phyloP scores from a whole-genome alignment of 2,329 filamentous ascomycete genomes.

The Fusarium anthophilum region DNA sequence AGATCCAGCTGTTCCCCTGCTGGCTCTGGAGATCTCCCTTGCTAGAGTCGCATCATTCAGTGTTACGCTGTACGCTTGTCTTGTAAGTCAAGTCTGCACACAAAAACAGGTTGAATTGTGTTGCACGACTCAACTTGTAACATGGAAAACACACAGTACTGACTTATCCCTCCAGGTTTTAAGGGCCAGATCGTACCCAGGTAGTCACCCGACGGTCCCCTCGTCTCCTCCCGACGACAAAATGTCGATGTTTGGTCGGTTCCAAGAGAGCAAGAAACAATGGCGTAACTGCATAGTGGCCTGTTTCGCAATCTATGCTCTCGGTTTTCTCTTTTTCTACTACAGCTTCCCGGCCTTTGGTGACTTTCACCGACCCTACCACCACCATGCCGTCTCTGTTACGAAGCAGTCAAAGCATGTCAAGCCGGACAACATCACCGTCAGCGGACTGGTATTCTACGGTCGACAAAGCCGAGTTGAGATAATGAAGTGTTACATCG shows the following conservation, averaged over 20 bases:
- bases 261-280: constrained; percentile 2
- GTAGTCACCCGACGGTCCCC: not conserved
- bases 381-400: not conserved
- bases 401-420: not conserved
- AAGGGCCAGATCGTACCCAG: not conserved
- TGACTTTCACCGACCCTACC: not conserved
- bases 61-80: not conserved
- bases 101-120: not conserved
- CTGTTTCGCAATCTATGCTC: not conserved
- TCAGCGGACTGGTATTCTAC: constrained; percentile 32
- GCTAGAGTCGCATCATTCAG: not conserved
- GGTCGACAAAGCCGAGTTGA: constrained; percentile 22
- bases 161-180: not conserved
- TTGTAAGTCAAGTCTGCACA: not conserved
- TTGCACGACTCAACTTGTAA: not conserved
- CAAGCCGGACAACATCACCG: constrained; percentile 24
- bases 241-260: not conserved
- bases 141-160: not conserved
- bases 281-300: not conserved
- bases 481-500: constrained; percentile 30
- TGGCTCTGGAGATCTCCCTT: not conserved
- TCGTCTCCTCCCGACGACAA: not conserved
- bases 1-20: not conserved
- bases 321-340: not conserved
- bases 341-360: not conserved